phyloP scores from a whole-genome alignment of 2,329 filamentous ascomycete species.

The Phyllosticta paracitricarpa region DNA sequence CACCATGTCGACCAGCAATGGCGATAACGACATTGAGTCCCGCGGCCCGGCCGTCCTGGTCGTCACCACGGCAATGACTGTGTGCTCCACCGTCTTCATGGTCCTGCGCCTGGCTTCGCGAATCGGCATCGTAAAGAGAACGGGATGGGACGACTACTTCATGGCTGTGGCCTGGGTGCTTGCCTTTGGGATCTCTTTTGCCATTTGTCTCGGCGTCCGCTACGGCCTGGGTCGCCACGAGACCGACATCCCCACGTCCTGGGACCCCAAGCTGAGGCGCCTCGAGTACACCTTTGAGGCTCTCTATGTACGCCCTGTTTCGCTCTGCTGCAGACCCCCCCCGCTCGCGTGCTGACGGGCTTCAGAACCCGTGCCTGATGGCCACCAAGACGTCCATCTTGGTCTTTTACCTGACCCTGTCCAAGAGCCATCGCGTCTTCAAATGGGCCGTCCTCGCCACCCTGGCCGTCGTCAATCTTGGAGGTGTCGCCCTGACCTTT shows the following conservation, averaged over 20 bases:
- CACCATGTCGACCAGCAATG: slow-evolving; percentile 10
- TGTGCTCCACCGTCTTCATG: slow-evolving; percentile 65
- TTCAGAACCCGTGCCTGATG: slow-evolving; percentile 78
- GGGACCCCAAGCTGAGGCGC: slow-evolving; percentile 45
- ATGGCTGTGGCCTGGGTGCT: slow-evolving; percentile 71
- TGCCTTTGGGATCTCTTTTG: slow-evolving; percentile 56
- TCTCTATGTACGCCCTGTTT: slow-evolving; percentile 41
- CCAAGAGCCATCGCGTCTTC: slow-evolving; percentile 67
- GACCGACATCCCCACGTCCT: slow-evolving; percentile 42
- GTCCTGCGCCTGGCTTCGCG: slow-evolving; percentile 63
- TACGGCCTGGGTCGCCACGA: slow-evolving; percentile 63
- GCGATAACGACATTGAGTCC: slow-evolving; percentile 2
- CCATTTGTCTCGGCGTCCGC: slow-evolving; percentile 53
- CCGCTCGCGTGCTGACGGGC: slow-evolving; percentile 1
- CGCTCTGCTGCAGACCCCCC: not conserved
- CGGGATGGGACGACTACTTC: slow-evolving; percentile 70
- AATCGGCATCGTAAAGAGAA: slow-evolving; percentile 58
- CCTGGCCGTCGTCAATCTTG: slow-evolving; percentile 65
- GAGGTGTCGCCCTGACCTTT: slow-evolving; percentile 69
- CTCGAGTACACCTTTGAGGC: slow-evolving; percentile 52
- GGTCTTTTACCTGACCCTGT: slow-evolving; percentile 77
- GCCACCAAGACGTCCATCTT: slow-evolving; percentile 87
- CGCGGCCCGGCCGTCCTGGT: slow-evolving; percentile 46
- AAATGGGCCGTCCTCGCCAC: slow-evolving; percentile 74
- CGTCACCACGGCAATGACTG: slow-evolving; percentile 60